A percentile compares a stretch with the other conserved stretches of the same genome.
Conservation (phyloP, 768 basidiomycete species). For the Collybiopsis luxurians region DNA sequence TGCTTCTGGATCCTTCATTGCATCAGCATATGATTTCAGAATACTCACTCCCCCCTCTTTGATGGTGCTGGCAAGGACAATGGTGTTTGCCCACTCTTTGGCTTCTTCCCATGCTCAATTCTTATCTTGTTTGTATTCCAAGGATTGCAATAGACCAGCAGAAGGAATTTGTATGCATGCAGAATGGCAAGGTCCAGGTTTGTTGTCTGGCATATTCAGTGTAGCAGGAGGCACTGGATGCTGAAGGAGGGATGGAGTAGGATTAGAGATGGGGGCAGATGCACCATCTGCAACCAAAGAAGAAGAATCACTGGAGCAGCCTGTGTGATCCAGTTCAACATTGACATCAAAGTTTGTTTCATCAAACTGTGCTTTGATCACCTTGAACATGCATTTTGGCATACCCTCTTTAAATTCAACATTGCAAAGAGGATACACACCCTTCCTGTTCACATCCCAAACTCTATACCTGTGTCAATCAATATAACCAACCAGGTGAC, state of each 20-base stretch:
- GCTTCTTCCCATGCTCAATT: neutral
- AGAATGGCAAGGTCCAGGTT: neutral
- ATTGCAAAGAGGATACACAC: conserved; percentile 7
- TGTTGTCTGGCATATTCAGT: too few species aligned
- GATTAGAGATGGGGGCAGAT: too few species aligned
- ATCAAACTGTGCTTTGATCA: too few species aligned
- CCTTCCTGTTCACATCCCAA: neutral
- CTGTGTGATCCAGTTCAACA: too few species aligned
- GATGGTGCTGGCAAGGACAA: neutral
- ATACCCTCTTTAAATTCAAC: conserved; percentile 10
- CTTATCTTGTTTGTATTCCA: neutral
- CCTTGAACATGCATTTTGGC: neutral
- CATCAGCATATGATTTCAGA: neutral
- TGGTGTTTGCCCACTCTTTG: neutral
- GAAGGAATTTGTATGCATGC: neutral
- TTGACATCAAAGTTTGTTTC: too few species aligned
- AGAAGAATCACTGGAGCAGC: too few species aligned
- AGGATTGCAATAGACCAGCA: neutral
- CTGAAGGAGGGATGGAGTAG: too few species aligned
- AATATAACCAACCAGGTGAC: conserved; percentile 15
- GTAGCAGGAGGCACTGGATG: too few species aligned
- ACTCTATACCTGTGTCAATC: conserved; percentile 10
- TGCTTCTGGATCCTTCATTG: neutral
- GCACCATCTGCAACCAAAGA: too few species aligned
- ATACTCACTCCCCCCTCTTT: neutral